Evolutionary conservation across 441 rosid genomes (phyloP), one percentile per base, ranked within the genome.

Genomic region (Francoa sonchifolia): DNA sequence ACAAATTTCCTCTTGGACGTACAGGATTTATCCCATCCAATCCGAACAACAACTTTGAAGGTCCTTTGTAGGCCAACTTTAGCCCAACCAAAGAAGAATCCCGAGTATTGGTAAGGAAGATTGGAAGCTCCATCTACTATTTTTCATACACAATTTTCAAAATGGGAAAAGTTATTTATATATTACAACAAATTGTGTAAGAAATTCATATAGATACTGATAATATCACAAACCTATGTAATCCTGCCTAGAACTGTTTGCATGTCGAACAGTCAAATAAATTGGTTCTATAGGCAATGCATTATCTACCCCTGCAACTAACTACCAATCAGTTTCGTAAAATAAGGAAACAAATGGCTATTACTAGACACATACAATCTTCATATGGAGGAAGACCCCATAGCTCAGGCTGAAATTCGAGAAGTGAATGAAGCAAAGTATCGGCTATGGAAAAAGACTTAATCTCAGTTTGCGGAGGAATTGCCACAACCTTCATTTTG

Each of bases 331-430:
- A 22, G 21, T 13, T 1, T 0, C 16, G 22, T 10, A 30, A 10
- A 11, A 26, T 6, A n/a, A 12, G 14, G 19, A 27, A 15, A 9
- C 5, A 22, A 6, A n/a, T n/a, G n/a, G n/a, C n/a, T 19, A 35
- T 14, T 29, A 31, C 21, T 9, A 40, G 26, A 40, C 31, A 29
- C 50, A 26, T 51, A 68, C 74, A 60, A 33, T 68, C 71, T 42
- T 64, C 57, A 27, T 64, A 68, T 15, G 54, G 65, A n/a, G 71
- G 71, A 47, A 68, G 74, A 47, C 62, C 60, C 71, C 74, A 68
- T 8, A 22, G 26, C 47, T 64, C 62, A 2, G 71, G 74, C 39
- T 12, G 59, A 44, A 68, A 64, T 42, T 68, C 65, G 15, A 68
- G 51, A 23, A 68, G 71, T 22, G 74, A 60, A 55, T 50, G 55